Percentiles rank a stretch among this genome's conserved stretches.
phyloP scores from a whole-genome alignment of 192 early-diverging fungal genomes.

The Mortierella antarctica region DNA sequence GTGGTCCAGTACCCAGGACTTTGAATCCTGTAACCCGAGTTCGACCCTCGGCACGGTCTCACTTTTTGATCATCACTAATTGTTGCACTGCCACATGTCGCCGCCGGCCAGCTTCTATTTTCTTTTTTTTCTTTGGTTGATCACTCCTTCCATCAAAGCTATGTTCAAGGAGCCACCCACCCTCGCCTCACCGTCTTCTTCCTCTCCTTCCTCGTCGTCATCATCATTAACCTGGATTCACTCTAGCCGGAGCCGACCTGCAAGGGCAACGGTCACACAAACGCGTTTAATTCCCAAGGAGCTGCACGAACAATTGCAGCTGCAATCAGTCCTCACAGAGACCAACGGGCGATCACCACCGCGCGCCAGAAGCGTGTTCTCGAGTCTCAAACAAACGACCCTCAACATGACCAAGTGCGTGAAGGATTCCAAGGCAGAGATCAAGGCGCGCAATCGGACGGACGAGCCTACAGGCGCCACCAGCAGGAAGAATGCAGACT shows the following conservation, averaged over 20 bases:
- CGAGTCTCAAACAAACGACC: not conserved
- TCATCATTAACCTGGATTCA: slow-evolving; percentile 11
- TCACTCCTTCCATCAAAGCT: not conserved
- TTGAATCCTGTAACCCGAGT: slow-evolving; percentile 54
- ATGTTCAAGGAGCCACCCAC: too few species aligned
- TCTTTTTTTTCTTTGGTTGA: not conserved
- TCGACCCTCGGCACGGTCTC: slow-evolving; percentile 50
- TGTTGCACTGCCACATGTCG: slow-evolving; percentile 6
- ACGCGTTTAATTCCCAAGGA: slow-evolving; percentile 1
- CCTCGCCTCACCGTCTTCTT: too few species aligned
- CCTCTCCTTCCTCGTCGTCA: not conserved
- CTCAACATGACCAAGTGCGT: not conserved
- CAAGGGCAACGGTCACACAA: not conserved
- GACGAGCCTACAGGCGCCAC: too few species aligned
- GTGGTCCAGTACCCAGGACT: slow-evolving; percentile 50
- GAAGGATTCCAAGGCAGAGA: not conserved
- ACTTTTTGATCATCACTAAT: not conserved
- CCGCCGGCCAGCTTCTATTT: too few species aligned
- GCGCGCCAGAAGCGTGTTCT: not conserved
- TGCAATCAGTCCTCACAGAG: too few species aligned
- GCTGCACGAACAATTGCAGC: not conserved
- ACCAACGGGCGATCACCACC: not conserved
- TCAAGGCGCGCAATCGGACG: not conserved
- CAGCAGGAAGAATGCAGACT: not conserved
- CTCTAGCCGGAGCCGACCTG: slow-evolving; percentile 3